Base-by-base conservation (phyloP, 495 filamentous ascomycete genomes). In the Physcia stellaris region DNA sequence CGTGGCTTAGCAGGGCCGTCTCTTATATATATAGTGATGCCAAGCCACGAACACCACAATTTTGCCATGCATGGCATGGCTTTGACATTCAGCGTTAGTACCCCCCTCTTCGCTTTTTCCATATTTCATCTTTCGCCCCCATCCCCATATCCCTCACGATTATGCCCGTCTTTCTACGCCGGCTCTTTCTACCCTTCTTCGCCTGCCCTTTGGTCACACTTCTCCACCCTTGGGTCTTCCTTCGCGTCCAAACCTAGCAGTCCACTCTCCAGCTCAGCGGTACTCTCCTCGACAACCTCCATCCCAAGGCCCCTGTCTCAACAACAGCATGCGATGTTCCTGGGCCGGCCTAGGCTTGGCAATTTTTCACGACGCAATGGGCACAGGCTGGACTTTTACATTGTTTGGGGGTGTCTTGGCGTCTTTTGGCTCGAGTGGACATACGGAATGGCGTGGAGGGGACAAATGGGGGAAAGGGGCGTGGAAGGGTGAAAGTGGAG, bases 301-400 rank as follows among this genome's bases (percentile, higher is more conserved):
- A 65, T 30, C 63, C 65, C 0, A 44, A 57, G 13, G 58, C 58
- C 0, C 65, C 67, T 0, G 64, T 64, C 0, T 66, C 3, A 66
- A 61, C 32, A 72, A 70, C 33, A 37, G 70, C 4, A 52, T 62
- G 13, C 47, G 68, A 4, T 70, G 66, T 39, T 32, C 64, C 1
- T 48, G 56, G 6, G 67, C 61, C 11, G 67, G 65, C 0, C 61
- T 49, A 1, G 60, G 57, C 4, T 57, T 60, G 17, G 66, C 66
- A 0, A 42, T 67, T 12, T 58, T 71, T 47, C 53, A 69, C n/a
- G 27, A 43, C 3, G 47, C 36, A 3, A 51, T 67, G 43, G 67
- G 67, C 11, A 37, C 52, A 12, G 67, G 66, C 2, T 67, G 66
- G 66, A 56, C 60, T 6, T 69, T 54, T 24, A 68, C 67, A 0